Percentiles rank a stretch among this genome's conserved stretches.
Conservation (phyloP, 164 flowering plant species). For the Berberis thunbergii region DNA sequence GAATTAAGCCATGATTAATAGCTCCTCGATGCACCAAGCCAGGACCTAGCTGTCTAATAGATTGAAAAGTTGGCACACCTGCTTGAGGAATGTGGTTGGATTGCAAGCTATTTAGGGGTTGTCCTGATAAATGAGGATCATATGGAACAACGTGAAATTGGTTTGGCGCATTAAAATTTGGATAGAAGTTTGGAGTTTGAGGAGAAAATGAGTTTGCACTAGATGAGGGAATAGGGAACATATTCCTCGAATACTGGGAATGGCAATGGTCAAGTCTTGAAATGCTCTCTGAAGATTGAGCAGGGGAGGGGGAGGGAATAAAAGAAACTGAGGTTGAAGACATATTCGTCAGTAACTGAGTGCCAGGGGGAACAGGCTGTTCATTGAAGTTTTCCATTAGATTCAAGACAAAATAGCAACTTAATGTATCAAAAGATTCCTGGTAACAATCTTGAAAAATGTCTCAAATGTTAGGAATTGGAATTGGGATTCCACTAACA, state of each 20-base stretch:
- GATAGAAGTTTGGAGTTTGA: slow-evolving; percentile 7
- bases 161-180: slow-evolving; percentile 2
- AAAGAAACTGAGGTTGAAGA: slow-evolving; percentile 5
- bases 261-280: not conserved
- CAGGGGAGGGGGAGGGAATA: not conserved
- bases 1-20: not conserved
- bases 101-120: not conserved
- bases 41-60: slow-evolving; percentile 1
- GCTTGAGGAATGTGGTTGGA: slow-evolving; percentile 1
- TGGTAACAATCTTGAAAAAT: not conserved
- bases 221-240: slow-evolving; percentile 9
- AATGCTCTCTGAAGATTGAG: not conserved
- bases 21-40: not conserved
- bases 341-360: slow-evolving; percentile 4
- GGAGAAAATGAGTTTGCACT: slow-evolving; percentile 7
- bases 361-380: slow-evolving; percentile 21
- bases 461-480: not conserved
- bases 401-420: not conserved
- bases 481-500: too few relatives aligned
- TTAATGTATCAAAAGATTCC: not conserved
- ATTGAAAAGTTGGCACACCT: slow-evolving; percentile 7
- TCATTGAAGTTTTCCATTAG: slow-evolving; percentile 12
- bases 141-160: slow-evolving; percentile 4
- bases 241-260: slow-evolving; percentile 4
- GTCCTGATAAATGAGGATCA: slow-evolving; percentile 1